Evolutionary conservation across 352 stramenopile genomes (phyloP).

Genomic region (Globisporangium echinulatum): DNA sequence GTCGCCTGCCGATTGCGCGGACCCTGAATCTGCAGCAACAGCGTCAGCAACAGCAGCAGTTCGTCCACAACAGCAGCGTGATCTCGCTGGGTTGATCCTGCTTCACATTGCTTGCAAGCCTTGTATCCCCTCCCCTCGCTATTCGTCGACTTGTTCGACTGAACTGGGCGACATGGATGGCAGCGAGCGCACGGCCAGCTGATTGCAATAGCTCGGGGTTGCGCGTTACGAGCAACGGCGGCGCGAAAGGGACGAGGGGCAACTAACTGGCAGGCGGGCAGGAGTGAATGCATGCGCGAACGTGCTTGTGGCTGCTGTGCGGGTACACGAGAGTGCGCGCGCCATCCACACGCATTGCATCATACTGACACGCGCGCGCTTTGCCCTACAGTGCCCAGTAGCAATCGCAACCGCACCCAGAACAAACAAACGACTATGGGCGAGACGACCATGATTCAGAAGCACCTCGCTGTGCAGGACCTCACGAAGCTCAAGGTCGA

Average conservation of each 20-base stretch:
- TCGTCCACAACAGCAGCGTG: neutral
- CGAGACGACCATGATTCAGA: constrained; percentile 55
- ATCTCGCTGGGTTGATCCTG: neutral
- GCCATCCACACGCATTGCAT: neutral
- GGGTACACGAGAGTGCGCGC: neutral
- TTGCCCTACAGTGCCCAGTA: neutral
- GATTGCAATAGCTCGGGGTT: no score
- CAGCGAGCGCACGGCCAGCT: neutral
- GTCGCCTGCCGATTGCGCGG: neutral
- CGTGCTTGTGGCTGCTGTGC: constrained; percentile 2
- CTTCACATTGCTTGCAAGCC: neutral
- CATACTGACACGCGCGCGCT: neutral
- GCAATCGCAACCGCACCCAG: constrained; percentile 2
- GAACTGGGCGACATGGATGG: neutral
- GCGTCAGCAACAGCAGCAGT: neutral
- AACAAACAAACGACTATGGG: constrained; percentile 27
- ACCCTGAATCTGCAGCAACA: no score
- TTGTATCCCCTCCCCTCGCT: neutral
- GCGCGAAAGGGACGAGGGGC: neutral
- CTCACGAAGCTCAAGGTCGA: constrained; percentile 92
- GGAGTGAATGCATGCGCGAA: neutral
- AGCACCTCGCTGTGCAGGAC: constrained; percentile 90
- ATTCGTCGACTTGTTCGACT: neutral
- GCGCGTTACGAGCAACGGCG: neutral
- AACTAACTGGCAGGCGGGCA: neutral